Percentiles rank a stretch among this genome's conserved stretches.
Evolutionary conservation across 768 basidiomycete genomes (phyloP).

Genomic region (Mycena vitilis): DNA sequence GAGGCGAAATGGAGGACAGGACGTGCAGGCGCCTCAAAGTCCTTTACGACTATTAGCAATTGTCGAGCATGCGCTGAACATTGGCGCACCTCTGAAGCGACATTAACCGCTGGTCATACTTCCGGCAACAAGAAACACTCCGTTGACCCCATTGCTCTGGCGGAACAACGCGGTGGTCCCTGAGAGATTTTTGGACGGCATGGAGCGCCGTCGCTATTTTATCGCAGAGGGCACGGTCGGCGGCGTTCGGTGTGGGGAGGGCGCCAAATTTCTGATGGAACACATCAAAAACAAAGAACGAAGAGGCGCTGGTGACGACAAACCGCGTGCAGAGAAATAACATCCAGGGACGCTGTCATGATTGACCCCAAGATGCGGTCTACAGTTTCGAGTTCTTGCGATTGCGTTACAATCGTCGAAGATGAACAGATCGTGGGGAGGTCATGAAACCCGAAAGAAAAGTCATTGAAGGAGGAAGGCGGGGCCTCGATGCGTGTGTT

Average conservation of each 20-base stretch:
- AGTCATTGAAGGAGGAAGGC: constrained; percentile 10
- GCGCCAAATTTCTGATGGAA: constrained; percentile 28
- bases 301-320: constrained; percentile 9
- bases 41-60: constrained; percentile 10
- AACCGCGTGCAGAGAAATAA: constrained; percentile 31
- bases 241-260: constrained; percentile 18
- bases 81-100: constrained; percentile 25
- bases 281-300: constrained; percentile 12
- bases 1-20: constrained; percentile 21
- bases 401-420: constrained; percentile 21
- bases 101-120: constrained; percentile 26
- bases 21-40: constrained; percentile 29
- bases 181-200: constrained; percentile 26
- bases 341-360: constrained; percentile 19
- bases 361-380: constrained; percentile 20
- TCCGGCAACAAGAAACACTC: constrained; percentile 24
- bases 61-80: neutral
- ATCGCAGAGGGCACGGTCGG: constrained; percentile 27
- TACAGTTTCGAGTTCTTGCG: constrained; percentile 25
- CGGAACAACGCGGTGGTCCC: constrained; percentile 15
- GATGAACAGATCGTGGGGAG: constrained; percentile 16
- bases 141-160: constrained; percentile 25
- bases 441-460: constrained; percentile 12
- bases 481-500: constrained; percentile 5
- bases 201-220: constrained; percentile 22